Percentiles rank a stretch among this genome's conserved stretches.
These are phyloP conservation scores for Fusarium scirpi DNA, from an alignment of 2,329 filamentous ascomycete species.

Conservation along the genomic window DNA sequence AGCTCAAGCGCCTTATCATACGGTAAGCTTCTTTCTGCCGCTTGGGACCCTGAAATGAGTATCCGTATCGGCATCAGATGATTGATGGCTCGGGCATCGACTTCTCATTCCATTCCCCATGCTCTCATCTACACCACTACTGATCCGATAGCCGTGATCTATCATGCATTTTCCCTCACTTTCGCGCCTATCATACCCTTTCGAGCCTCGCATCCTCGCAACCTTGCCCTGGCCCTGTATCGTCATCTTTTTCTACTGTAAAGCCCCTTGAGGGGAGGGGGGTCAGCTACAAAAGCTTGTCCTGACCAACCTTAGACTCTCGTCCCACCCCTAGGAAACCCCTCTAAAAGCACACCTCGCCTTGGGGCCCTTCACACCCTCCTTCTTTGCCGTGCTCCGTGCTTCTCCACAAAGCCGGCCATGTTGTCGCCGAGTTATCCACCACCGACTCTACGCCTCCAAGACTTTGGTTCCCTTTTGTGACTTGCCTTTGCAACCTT, in stretches of 20 bases:
- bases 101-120: conserved; percentile 30
- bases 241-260: conserved; percentile 40
- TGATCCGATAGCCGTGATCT: conserved; percentile 39
- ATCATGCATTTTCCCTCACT: conserved; percentile 30
- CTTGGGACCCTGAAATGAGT: background rate
- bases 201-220: conserved; percentile 12
- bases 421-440: conserved; percentile 53
- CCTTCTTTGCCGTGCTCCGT: conserved; percentile 48
- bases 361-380: conserved; percentile 34
- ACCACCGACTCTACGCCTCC: conserved; percentile 44
- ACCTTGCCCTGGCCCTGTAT: conserved; percentile 37
- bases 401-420: conserved; percentile 50
- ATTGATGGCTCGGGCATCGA: conserved; percentile 3
- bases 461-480: conserved; percentile 43
- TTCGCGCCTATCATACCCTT: conserved; percentile 29
- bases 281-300: conserved; percentile 49
- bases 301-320: conserved; percentile 44
- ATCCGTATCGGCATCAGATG: conserved; percentile 7
- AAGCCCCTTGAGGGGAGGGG: conserved; percentile 40
- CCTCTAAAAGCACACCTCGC: conserved; percentile 16
- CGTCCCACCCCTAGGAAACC: conserved; percentile 23
- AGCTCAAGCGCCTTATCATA: conserved; percentile 8
- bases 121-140: conserved; percentile 9
- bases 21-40: conserved; percentile 31
- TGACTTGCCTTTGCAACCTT: conserved; percentile 47